Percentiles rank a stretch among this genome's conserved stretches.
These are phyloP conservation scores for Trichoderma koningii DNA, from an alignment of 2,329 filamentous ascomycete genomes.

Conservation along the genomic window DNA sequence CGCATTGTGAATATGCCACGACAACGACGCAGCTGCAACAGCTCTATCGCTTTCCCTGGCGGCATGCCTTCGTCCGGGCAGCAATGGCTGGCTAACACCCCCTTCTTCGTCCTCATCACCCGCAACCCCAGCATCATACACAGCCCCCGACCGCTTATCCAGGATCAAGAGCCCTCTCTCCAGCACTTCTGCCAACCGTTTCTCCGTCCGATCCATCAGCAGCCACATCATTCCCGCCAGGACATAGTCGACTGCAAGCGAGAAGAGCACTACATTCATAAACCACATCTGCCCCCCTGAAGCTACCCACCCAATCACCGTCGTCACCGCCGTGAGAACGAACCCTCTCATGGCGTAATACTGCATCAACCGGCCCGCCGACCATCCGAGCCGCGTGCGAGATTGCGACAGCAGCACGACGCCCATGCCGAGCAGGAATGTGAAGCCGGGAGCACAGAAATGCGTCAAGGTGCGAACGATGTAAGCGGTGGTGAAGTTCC, in stretches of 20 bases:
- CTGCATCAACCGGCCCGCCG: slow-evolving; percentile 37
- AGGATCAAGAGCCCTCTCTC: slow-evolving; percentile 19
- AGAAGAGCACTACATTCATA: slow-evolving; percentile 48
- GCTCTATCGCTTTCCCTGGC: slow-evolving; percentile 15
- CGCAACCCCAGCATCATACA: slow-evolving; percentile 14
- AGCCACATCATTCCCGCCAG: slow-evolving; percentile 48
- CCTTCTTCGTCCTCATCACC: slow-evolving; percentile 36
- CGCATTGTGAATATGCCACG: slow-evolving; percentile 47
- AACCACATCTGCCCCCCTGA: slow-evolving; percentile 45
- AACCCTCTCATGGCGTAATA: slow-evolving; percentile 45
- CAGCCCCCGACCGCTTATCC: slow-evolving; percentile 19
- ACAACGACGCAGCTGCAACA: slow-evolving; percentile 32
- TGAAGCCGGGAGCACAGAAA: slow-evolving; percentile 50
- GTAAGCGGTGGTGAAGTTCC: slow-evolving; percentile 45
- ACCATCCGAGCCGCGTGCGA: slow-evolving; percentile 45
- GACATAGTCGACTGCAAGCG: slow-evolving; percentile 50
- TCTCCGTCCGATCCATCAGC: slow-evolving; percentile 41
- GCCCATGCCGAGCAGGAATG: slow-evolving; percentile 50
- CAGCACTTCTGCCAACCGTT: slow-evolving; percentile 36
- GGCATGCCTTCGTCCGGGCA: not conserved
- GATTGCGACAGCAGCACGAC: slow-evolving; percentile 50
- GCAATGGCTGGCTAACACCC: slow-evolving; percentile 13
- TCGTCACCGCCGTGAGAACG: slow-evolving; percentile 41
- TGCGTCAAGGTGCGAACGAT: slow-evolving; percentile 47
- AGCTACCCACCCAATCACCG: slow-evolving; percentile 39